These are phyloP conservation scores for Arthrobotrys sinensis DNA, from an alignment of 2,329 filamentous ascomycete genomes.

Conservation along the genomic window DNA sequence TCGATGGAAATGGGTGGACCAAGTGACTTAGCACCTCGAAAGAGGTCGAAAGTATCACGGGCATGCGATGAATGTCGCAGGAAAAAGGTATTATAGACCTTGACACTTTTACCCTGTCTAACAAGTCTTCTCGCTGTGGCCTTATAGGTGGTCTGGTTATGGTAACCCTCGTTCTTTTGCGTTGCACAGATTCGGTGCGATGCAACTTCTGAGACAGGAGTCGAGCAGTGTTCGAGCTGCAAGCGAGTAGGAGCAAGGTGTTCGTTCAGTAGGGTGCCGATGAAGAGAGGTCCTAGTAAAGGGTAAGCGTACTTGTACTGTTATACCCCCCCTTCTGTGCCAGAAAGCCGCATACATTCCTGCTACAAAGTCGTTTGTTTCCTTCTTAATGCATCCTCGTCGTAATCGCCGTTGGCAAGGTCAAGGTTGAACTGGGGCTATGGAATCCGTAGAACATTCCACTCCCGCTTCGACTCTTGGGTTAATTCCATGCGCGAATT, in stretches of 20 bases:
- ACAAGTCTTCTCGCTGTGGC: conserved; percentile 60
- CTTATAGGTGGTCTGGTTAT: conserved; percentile 61
- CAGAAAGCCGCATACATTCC: conserved; percentile 12
- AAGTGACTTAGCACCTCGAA: conserved; percentile 78
- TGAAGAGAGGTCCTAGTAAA: conserved; percentile 91
- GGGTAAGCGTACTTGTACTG: conserved; percentile 72
- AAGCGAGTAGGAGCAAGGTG: conserved; percentile 82
- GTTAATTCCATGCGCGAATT: conserved; percentile 62
- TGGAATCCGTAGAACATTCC: conserved; percentile 61
- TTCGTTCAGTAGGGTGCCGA: conserved; percentile 87
- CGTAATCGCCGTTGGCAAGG: conserved; percentile 46
- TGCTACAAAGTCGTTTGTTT: conserved; percentile 9
- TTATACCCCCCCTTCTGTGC: conserved; percentile 34
- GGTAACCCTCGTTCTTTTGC: conserved; percentile 58
- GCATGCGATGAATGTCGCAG: conserved; percentile 91
- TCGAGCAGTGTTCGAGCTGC: conserved; percentile 85
- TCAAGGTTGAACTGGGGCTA: conserved; percentile 42
- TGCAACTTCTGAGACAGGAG: conserved; percentile 80
- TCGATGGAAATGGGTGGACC: conserved; percentile 70
- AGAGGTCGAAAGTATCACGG: conserved; percentile 87
- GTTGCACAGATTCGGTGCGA: conserved; percentile 81
- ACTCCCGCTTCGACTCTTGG: conserved; percentile 58
- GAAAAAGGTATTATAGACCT: conserved; percentile 75
- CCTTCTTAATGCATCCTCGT: conserved; percentile 35
- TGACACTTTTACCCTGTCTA: conserved; percentile 53